Evolutionary conservation across 2,329 filamentous ascomycete species (phyloP), one percentile per base, ranked within the genome.

Genomic region (Diaporthe sp.): DNA sequence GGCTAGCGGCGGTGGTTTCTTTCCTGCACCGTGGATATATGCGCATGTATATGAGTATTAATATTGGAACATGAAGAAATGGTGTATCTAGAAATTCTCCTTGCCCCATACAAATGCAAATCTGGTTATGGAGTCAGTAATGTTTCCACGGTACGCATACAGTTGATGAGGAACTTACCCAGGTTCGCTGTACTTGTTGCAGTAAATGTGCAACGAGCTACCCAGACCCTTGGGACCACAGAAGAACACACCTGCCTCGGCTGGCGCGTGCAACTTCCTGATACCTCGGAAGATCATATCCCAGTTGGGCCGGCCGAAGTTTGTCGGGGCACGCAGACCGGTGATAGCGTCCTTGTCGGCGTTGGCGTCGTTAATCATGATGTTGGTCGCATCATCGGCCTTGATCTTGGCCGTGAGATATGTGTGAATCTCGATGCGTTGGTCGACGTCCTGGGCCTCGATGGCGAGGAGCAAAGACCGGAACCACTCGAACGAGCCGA

Each of bases 301-400:
- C 95, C 95, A 97, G 85, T 97, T 96, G 22, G 95, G 95, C 34
- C 94, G 89, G 72, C 95, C 95, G 82, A 97, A 95, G 86, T 95
- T 97, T 58, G 94, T 97, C 28, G 94, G 94, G 73, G 94, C 93
- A 67, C 94, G 90, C 42, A 97, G 89, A 73, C 95, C 94, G 0
- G 94, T 97, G 82, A 97, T 96, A 80, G 94, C 92, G 83, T 97
- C 94, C 84, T 93, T 94, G 82, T 96, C 94, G 79, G 93, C 93
- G 81, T 95, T 94, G 82, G 93, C 94, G 80, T 96, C 94, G 86
- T 96, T 96, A 88, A 96, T 95, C 94, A 96, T 96, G 86, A 97
- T 96, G 86, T 97, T 96, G 61, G 94, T 95, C 68, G 94, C 94
- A 81, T 96, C 94, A 83, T 96, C 94, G 37, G 91, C 90, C 87